Percentiles rank a stretch among this genome's conserved stretches.
phyloP scores from a whole-genome alignment of 495 filamentous ascomycete genomes.

The Ramalina intermedia region DNA sequence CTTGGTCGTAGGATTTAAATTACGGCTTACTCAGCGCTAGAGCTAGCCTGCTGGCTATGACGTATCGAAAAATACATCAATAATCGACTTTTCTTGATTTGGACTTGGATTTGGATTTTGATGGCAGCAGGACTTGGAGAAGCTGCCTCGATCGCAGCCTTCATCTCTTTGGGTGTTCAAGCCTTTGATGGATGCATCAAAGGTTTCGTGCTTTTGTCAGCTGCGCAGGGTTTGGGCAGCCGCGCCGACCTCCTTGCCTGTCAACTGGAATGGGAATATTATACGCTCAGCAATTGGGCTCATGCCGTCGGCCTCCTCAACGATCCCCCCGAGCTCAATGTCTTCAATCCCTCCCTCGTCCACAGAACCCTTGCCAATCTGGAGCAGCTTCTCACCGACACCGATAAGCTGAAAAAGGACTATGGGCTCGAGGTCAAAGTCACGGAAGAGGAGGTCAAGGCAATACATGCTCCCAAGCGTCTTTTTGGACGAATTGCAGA shows the following conservation, averaged over 20 bases:
- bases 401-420: neutral
- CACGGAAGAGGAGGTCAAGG: constrained; percentile 1
- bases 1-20: no score
- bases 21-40: no score
- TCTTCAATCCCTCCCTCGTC: neutral
- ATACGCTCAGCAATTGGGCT: constrained; percentile 9
- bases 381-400: constrained; percentile 2
- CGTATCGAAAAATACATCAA: no score
- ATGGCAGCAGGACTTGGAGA: neutral
- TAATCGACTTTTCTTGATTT: no score
- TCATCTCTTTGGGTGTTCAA: neutral
- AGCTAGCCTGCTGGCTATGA: no score
- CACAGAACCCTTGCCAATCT: neutral
- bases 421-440: constrained; percentile 3
- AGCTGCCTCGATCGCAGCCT: neutral
- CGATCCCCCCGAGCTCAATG: neutral
- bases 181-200: constrained; percentile 1
- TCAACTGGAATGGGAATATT: constrained; percentile 11
- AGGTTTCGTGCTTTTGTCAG: neutral
- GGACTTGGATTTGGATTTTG: neutral
- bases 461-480: neutral
- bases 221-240: constrained; percentile 6
- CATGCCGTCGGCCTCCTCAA: constrained; percentile 4
- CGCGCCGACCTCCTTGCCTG: constrained; percentile 5
- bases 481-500: neutral